These are phyloP conservation scores for Pyrus betulifolia DNA, from an alignment of 306 rosid genomes.

Conservation along the genomic window DNA sequence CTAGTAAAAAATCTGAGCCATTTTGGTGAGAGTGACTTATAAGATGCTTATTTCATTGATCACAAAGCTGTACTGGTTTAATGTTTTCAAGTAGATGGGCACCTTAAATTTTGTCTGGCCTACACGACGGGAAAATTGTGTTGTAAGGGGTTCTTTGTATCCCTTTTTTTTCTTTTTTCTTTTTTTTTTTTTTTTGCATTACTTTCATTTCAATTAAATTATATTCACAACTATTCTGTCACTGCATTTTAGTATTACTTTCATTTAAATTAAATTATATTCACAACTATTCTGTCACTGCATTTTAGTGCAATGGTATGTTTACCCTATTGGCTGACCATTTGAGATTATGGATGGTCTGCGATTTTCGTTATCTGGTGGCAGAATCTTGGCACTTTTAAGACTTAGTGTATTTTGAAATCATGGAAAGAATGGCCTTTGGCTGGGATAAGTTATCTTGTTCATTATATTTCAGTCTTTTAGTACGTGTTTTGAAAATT, in stretches of 20 bases:
- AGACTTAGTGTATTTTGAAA: neutral
- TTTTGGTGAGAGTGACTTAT: neutral
- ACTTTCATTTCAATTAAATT: neutral
- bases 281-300: neutral
- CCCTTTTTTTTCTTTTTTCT: neutral
- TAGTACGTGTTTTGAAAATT: neutral
- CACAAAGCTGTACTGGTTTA: neutral
- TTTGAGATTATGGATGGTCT: neutral
- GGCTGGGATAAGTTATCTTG: neutral
- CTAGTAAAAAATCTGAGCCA: conserved; percentile 5
- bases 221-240: neutral
- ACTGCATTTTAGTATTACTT: neutral
- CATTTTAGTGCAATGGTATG: neutral
- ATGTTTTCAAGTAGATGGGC: neutral
- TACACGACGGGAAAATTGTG: neutral
- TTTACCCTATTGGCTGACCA: neutral
- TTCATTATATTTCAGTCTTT: neutral
- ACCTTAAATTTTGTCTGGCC: neutral
- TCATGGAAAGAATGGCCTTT: neutral
- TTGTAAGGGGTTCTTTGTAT: neutral
- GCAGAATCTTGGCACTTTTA: neutral
- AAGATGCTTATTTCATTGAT: neutral
- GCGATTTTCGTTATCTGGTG: neutral
- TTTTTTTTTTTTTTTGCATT: neutral
- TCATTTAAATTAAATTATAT: neutral